phyloP scores from a whole-genome alignment of 352 stramenopile species.

The Phytophthora podocarpi region DNA sequence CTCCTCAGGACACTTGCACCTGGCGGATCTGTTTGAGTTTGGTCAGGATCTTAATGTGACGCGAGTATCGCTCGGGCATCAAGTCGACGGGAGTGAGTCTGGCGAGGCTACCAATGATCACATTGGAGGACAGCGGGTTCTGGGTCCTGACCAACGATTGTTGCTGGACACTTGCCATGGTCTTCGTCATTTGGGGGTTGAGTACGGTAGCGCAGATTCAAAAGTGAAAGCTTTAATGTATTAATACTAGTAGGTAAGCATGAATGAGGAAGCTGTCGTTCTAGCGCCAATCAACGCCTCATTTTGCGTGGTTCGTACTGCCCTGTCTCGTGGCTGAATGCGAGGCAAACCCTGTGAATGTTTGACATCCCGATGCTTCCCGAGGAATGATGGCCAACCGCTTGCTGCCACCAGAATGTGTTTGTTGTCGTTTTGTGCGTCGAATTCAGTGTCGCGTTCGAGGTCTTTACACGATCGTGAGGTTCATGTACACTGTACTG shows the following conservation, averaged over 20 bases:
- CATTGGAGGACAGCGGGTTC: too few relatives aligned
- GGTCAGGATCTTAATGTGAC: conserved; percentile 13
- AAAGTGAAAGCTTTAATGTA: conserved; percentile 16
- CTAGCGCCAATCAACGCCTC: neutral
- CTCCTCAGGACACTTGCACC: conserved; percentile 4
- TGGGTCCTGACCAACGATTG: too few relatives aligned
- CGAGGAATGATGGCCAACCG: too few relatives aligned
- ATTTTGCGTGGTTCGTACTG: conserved; percentile 6
- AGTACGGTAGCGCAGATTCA: conserved; percentile 1
- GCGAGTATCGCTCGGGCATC: conserved; percentile 19
- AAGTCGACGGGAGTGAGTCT: conserved; percentile 8
- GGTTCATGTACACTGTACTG: too few relatives aligned
- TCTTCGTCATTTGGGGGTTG: neutral
- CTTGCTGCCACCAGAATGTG: too few relatives aligned
- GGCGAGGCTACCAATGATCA: neutral
- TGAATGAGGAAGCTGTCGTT: too few relatives aligned
- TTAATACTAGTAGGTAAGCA: too few relatives aligned
- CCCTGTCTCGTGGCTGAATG: conserved; percentile 15
- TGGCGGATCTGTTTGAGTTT: conserved; percentile 29
- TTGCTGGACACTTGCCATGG: conserved; percentile 1
- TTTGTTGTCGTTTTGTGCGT: too few relatives aligned
- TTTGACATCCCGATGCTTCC: too few relatives aligned
- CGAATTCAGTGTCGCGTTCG: too few relatives aligned
- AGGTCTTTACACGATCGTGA: too few relatives aligned
- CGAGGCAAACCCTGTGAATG: too few relatives aligned